Percentiles rank a stretch among this genome's conserved stretches.
Conservation (phyloP, 2,329 filamentous ascomycete species). For the Aspergillus tamarii region DNA sequence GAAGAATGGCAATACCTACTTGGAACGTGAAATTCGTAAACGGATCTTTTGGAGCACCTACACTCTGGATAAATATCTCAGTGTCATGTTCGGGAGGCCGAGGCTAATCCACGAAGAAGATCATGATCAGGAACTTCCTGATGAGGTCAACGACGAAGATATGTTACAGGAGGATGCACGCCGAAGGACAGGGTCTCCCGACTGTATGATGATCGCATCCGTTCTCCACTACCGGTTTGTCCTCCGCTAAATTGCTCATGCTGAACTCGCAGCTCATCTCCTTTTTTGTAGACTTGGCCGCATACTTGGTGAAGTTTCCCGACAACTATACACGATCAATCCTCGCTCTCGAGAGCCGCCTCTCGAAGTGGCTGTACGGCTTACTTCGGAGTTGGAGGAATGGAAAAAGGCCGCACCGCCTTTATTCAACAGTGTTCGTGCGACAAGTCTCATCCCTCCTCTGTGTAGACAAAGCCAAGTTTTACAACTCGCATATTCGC, state of each 20-base stretch:
- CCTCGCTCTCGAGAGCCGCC: constrained; percentile 33
- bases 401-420: constrained; percentile 43
- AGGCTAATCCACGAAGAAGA: constrained; percentile 65
- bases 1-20: constrained; percentile 33
- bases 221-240: constrained; percentile 42
- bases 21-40: constrained; percentile 57
- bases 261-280: constrained; percentile 1
- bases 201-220: constrained; percentile 46
- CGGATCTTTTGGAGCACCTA: constrained; percentile 67
- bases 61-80: constrained; percentile 64
- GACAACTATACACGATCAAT: constrained; percentile 46
- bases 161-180: constrained; percentile 50
- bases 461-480: constrained; percentile 44
- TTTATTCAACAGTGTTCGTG: constrained; percentile 40
- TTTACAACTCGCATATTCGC: constrained; percentile 41
- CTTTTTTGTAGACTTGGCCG: constrained; percentile 49
- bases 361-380: constrained; percentile 37
- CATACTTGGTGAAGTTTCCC: constrained; percentile 53
- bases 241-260: neutral
- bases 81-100: constrained; percentile 65
- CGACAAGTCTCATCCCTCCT: constrained; percentile 42
- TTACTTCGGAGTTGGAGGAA: constrained; percentile 38
- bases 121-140: constrained; percentile 64
- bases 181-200: constrained; percentile 36
- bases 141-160: constrained; percentile 60